These are phyloP conservation scores for Ceratonia siliqua DNA, from an alignment of 306 rosid genomes.

Conservation along the genomic window DNA sequence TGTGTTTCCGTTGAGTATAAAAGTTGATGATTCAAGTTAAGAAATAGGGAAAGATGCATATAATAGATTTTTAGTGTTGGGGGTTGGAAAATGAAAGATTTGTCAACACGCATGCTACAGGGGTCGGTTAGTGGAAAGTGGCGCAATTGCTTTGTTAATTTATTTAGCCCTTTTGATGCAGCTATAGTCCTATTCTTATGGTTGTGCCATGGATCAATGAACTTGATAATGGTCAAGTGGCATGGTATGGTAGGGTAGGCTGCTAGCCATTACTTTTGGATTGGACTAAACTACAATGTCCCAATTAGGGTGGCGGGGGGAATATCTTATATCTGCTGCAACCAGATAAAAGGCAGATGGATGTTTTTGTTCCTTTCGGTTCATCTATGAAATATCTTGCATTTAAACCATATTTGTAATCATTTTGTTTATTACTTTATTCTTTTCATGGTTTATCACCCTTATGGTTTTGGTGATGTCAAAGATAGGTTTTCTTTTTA, in stretches of 20 bases:
- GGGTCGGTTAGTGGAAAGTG: slow-evolving; percentile 59
- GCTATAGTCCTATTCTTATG: slow-evolving; percentile 2
- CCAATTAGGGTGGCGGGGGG: slow-evolving; percentile 14
- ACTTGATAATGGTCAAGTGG: slow-evolving; percentile 36
- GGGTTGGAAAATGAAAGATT: slow-evolving; percentile 37
- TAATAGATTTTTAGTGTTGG: not conserved
- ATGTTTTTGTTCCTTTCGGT: slow-evolving; percentile 8
- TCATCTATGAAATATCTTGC: slow-evolving; percentile 7
- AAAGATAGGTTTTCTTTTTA: slow-evolving; percentile 22
- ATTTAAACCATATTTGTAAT: not conserved
- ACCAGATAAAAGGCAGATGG: not conserved
- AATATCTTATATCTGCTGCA: slow-evolving; percentile 15
- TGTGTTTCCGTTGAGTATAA: slow-evolving; percentile 35
- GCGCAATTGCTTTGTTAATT: slow-evolving; percentile 40
- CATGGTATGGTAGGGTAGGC: slow-evolving; percentile 32
- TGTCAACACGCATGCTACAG: slow-evolving; percentile 73
- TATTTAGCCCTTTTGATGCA: not conserved
- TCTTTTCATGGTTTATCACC: slow-evolving; percentile 12
- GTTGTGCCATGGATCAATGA: slow-evolving; percentile 20
- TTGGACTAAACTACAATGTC: slow-evolving; percentile 16
- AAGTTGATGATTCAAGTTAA: slow-evolving; percentile 24
- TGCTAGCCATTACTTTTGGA: slow-evolving; percentile 36
- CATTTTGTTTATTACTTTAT: slow-evolving; percentile 4
- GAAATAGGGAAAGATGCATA: slow-evolving; percentile 16
- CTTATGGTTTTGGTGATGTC: slow-evolving; percentile 41